Conservation (phyloP, 179 eudicot genomes). For the Heliamphora pulchella region DNA sequence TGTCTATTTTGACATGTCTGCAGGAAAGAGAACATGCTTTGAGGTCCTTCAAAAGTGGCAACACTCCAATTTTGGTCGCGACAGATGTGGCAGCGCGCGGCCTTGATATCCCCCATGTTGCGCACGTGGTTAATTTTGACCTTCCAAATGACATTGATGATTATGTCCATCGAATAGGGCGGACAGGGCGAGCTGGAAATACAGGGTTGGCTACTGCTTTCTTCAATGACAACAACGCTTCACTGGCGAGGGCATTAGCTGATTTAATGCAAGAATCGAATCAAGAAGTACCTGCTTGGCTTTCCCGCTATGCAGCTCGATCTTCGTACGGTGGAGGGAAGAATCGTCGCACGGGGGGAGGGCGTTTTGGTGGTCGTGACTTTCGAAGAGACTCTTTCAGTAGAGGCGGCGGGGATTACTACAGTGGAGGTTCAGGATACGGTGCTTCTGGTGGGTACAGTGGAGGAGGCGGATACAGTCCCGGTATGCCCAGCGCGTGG, state of each 20-base stretch:
- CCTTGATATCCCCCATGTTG: constrained; percentile 91
- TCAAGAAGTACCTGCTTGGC: constrained; percentile 95
- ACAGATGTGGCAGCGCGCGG: constrained; percentile 99
- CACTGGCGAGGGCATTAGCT: constrained; percentile 63
- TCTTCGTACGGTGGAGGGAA: constrained; percentile 49
- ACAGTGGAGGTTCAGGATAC: constrained; percentile 48
- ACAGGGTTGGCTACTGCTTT: constrained; percentile 91
- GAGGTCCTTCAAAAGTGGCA: constrained; percentile 82
- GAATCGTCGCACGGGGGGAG: constrained; percentile 61
- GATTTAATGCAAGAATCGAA: constrained; percentile 95
- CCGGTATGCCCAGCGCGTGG: constrained; percentile 45
- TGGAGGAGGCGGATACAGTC: constrained; percentile 29
- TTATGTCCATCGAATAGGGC: constrained; percentile 92
- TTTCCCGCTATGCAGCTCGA: constrained; percentile 70
- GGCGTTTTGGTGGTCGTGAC: constrained; percentile 91
- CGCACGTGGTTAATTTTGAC: constrained; percentile 93
- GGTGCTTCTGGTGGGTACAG: constrained; percentile 24
- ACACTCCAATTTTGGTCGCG: constrained; percentile 87
- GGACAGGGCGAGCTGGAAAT: constrained; percentile 97
- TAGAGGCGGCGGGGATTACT: constrained; percentile 55
- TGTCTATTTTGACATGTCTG: constrained; percentile 2
- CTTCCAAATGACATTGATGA: constrained; percentile 95
- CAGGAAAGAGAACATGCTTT: constrained; percentile 93
- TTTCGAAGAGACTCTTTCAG: constrained; percentile 60
- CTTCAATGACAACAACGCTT: constrained; percentile 73